Evolutionary conservation across 2,329 filamentous ascomycete species (phyloP).

Genomic region (Phaeosphaeria sp.): DNA sequence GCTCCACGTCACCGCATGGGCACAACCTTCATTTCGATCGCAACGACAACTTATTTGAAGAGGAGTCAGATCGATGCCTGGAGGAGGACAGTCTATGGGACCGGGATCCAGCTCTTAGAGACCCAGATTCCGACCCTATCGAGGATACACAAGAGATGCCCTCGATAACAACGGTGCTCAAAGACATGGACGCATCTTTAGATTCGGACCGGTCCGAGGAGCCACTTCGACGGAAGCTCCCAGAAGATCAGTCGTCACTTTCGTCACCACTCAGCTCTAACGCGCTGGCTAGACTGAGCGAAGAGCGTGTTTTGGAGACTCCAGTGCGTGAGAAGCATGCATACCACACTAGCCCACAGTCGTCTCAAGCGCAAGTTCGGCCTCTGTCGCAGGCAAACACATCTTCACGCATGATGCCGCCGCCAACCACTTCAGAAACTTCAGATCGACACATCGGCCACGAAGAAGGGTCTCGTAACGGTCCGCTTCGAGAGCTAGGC

Average conservation of each 20-base stretch:
- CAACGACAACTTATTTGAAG: constrained; percentile 8
- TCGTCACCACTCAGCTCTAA: background rate
- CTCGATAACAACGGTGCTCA: background rate
- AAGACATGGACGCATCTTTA: background rate
- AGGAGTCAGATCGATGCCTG: constrained; percentile 4
- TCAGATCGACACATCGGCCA: background rate
- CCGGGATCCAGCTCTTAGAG: constrained; percentile 6
- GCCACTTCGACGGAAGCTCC: background rate
- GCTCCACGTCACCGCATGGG: background rate
- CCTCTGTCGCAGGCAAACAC: constrained; percentile 42
- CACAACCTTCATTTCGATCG: background rate
- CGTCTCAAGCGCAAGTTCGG: constrained; percentile 20
- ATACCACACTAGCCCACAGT: constrained; percentile 6
- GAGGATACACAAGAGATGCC: constrained; percentile 15
- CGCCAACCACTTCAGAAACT: background rate
- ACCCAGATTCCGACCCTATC: constrained; percentile 8
- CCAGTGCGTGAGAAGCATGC: background rate
- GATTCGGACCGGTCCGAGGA: background rate
- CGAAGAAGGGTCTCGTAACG: background rate
- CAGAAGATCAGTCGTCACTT: background rate
- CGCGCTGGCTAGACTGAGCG: background rate
- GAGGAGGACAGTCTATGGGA: background rate
- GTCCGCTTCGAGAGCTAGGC: background rate
- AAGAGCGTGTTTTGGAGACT: background rate
- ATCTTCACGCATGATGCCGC: constrained; percentile 36